Percentiles rank a stretch among this genome's conserved stretches.
Evolutionary conservation across 306 rosid genomes (phyloP).

Genomic region (Cicer yamashitae): DNA sequence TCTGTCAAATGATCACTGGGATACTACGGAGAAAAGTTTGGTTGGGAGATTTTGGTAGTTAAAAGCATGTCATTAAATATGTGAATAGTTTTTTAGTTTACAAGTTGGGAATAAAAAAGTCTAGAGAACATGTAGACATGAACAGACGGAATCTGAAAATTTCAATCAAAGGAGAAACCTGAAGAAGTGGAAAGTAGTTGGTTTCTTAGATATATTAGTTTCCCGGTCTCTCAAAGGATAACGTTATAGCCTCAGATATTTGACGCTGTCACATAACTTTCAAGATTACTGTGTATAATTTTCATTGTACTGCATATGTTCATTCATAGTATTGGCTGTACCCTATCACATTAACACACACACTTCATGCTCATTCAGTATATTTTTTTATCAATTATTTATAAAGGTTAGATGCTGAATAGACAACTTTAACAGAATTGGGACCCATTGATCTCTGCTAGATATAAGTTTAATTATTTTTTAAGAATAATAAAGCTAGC

Average conservation of each 20-base stretch:
- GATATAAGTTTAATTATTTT: background rate
- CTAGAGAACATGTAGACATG: slow-evolving; percentile 5
- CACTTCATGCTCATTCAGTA: background rate
- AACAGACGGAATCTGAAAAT: slow-evolving; percentile 7
- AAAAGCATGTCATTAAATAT: slow-evolving; percentile 8
- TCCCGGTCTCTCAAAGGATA: slow-evolving; percentile 1
- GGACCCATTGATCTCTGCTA: slow-evolving; percentile 1
- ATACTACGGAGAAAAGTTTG: background rate
- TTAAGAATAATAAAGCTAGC: background rate
- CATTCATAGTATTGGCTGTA: background rate
- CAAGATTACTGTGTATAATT: too few species aligned
- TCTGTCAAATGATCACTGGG: background rate
- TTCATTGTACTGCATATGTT: background rate
- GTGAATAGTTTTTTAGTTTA: slow-evolving; percentile 8
- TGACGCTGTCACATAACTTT: too few species aligned
- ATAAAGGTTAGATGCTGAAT: slow-evolving; percentile 15
- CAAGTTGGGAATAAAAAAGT: slow-evolving; percentile 18
- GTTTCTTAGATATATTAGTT: slow-evolving; percentile 3
- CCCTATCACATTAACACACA: background rate
- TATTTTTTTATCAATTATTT: background rate
- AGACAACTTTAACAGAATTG: background rate
- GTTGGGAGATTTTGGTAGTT: slow-evolving; percentile 6
- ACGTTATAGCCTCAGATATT: background rate
- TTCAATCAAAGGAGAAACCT: slow-evolving; percentile 7
- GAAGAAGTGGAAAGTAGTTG: slow-evolving; percentile 22